Evolutionary conservation across 2,329 filamentous ascomycete species (phyloP).

Genomic region (Tolypocladium guangdongense): DNA sequence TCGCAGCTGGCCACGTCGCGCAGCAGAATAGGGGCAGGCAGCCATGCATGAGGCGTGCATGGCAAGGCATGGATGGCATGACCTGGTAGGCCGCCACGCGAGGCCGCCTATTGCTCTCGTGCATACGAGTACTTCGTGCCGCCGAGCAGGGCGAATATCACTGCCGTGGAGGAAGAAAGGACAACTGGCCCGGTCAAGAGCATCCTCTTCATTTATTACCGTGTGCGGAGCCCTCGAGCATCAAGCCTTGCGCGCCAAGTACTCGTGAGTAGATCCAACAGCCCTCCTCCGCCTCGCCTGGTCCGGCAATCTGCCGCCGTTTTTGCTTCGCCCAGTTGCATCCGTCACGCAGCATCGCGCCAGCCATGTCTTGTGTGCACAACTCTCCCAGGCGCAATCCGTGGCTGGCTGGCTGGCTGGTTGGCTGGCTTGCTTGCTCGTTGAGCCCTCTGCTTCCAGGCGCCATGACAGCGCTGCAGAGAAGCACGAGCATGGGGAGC

Average conservation of each 20-base stretch:
- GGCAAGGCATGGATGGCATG: not conserved
- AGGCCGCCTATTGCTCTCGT: not conserved
- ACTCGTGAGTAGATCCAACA: not conserved
- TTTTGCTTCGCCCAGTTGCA: not conserved
- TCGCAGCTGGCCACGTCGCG: not conserved
- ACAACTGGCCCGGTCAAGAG: not conserved
- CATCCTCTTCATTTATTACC: not conserved
- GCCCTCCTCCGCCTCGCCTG: not conserved
- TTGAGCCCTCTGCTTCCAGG: not conserved
- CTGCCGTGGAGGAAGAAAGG: not conserved
- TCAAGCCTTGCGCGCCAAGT: not conserved
- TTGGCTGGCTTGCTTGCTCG: not conserved
- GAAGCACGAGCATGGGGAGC: not conserved
- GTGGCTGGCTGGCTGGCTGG: not conserved
- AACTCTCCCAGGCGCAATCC: not conserved
- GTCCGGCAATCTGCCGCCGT: not conserved
- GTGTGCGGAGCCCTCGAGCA: not conserved
- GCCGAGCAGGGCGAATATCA: too few species aligned
- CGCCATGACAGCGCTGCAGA: not conserved
- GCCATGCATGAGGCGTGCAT: not conserved
- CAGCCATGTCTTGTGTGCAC: not conserved
- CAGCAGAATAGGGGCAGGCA: not conserved
- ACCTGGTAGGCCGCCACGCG: not conserved
- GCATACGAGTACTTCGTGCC: too few species aligned
- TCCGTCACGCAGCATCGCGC: not conserved